These are phyloP conservation scores for Podospora pseudoanserina DNA, from an alignment of 495 filamentous ascomycete species.

Conservation along the genomic window DNA sequence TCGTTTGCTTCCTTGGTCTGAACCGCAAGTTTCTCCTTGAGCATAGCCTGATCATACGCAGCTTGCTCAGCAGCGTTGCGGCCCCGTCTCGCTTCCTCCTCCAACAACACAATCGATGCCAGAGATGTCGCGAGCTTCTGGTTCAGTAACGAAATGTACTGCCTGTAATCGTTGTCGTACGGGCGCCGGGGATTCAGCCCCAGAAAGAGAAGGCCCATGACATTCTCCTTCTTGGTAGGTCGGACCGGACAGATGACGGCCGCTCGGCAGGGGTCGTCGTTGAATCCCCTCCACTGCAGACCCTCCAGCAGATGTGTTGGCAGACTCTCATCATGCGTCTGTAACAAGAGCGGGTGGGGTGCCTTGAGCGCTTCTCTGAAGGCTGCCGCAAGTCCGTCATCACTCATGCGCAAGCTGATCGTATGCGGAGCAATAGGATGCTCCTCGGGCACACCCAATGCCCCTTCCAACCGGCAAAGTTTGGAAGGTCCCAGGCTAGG, in stretches of 20 bases:
- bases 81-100: slow-evolving; percentile 60
- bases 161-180: slow-evolving; percentile 64
- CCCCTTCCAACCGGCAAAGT: slow-evolving; percentile 52
- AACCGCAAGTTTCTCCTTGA: slow-evolving; percentile 57
- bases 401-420: slow-evolving; percentile 49
- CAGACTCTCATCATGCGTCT: slow-evolving; percentile 52
- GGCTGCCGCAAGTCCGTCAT: slow-evolving; percentile 49
- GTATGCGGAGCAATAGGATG: slow-evolving; percentile 50
- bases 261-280: slow-evolving; percentile 51
- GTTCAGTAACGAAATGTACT: slow-evolving; percentile 58
- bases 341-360: slow-evolving; percentile 51
- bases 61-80: slow-evolving; percentile 57
- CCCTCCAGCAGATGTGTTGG: slow-evolving; percentile 50
- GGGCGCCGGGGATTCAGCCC: slow-evolving; percentile 61
- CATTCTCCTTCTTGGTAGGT: slow-evolving; percentile 53
- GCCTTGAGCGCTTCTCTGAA: slow-evolving; percentile 56
- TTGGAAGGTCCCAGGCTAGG: slow-evolving; percentile 38
- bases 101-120: slow-evolving; percentile 61
- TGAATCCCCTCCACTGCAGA: slow-evolving; percentile 56
- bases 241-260: slow-evolving; percentile 61
- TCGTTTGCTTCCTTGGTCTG: slow-evolving; percentile 60
- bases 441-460: slow-evolving; percentile 55
- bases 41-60: slow-evolving; percentile 55
- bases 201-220: slow-evolving; percentile 56
- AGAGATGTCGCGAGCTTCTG: slow-evolving; percentile 61